Percentiles rank a stretch among this genome's conserved stretches.
Evolutionary conservation across 208 protist genomes (phyloP).

Genomic region (Leishmania lainsoni): DNA sequence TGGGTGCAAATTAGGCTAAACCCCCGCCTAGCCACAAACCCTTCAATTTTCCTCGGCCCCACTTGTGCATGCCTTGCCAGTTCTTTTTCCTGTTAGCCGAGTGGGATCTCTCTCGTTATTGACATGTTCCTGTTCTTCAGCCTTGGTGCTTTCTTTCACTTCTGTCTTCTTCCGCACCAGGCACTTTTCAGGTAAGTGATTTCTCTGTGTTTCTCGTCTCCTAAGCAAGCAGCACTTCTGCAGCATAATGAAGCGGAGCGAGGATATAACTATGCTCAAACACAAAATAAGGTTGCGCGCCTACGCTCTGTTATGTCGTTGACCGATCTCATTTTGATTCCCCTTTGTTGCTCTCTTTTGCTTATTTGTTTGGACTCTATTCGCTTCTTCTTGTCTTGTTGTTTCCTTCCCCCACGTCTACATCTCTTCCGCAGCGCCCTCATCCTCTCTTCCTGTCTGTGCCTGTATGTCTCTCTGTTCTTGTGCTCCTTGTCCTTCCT

Average conservation of each 20-base stretch:
- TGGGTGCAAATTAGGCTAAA: neutral
- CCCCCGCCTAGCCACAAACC: neutral
- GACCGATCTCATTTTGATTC: neutral
- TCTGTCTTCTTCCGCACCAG: neutral
- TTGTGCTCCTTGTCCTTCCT: conserved; percentile 4
- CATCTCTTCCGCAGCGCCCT: neutral
- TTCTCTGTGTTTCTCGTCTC: neutral
- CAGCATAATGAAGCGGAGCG: neutral
- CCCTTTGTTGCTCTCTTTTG: neutral
- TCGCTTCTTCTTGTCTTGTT: neutral
- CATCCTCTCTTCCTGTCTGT: neutral
- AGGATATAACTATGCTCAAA: neutral
- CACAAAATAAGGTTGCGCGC: neutral
- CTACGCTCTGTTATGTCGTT: neutral
- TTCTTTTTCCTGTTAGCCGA: neutral
- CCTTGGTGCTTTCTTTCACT: conserved; percentile 4
- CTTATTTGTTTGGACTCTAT: neutral
- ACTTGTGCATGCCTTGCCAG: neutral
- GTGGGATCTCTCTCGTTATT: neutral
- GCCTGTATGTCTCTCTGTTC: neutral
- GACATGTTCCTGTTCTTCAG: neutral
- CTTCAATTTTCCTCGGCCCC: neutral
- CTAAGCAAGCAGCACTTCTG: neutral
- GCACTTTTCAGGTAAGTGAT: neutral
- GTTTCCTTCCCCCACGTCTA: neutral